Conservation (phyloP, 768 basidiomycete genomes). For the Trametes maxima region DNA sequence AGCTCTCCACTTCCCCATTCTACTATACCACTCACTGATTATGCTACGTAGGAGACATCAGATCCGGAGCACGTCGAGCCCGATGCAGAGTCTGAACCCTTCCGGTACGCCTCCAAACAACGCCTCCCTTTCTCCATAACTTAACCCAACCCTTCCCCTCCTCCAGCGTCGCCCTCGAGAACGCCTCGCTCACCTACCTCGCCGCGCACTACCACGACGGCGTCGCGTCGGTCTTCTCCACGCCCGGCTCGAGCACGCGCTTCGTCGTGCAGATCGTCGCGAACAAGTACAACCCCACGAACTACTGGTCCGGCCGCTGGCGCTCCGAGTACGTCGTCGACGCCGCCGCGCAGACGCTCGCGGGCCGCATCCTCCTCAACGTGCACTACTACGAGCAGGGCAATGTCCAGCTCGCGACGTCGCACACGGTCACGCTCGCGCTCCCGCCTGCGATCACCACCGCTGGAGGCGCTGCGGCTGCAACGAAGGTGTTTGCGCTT, state of each 20-base stretch:
- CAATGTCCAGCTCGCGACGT: conserved; percentile 89
- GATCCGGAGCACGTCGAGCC: conserved; percentile 67
- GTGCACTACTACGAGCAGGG: conserved; percentile 99
- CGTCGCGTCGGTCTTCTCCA: conserved; percentile 70
- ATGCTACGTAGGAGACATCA: conserved; percentile 64
- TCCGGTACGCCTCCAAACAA: conserved; percentile 56
- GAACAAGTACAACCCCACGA: conserved; percentile 92
- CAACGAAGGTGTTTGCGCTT: conserved; percentile 77
- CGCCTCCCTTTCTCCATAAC: not conserved
- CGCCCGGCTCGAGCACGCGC: conserved; percentile 42
- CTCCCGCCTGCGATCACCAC: conserved; percentile 62
- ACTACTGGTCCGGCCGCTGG: conserved; percentile 98
- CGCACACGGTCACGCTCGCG: conserved; percentile 63
- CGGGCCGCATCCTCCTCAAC: conserved; percentile 77
- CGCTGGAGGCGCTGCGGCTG: conserved; percentile 50
- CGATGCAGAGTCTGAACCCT: conserved; percentile 66
- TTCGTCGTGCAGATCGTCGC: conserved; percentile 87
- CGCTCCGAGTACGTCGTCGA: conserved; percentile 84
- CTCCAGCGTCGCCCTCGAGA: conserved; percentile 69
- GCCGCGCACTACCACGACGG: conserved; percentile 84
- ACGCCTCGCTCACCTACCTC: conserved; percentile 67
- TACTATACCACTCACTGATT: not conserved
- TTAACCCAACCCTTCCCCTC: not conserved
- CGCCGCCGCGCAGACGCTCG: conserved; percentile 58
- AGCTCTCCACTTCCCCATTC: not conserved